Conservation (phyloP, 2,329 filamentous ascomycete genomes). For the Aaosphaeria arxii region DNA sequence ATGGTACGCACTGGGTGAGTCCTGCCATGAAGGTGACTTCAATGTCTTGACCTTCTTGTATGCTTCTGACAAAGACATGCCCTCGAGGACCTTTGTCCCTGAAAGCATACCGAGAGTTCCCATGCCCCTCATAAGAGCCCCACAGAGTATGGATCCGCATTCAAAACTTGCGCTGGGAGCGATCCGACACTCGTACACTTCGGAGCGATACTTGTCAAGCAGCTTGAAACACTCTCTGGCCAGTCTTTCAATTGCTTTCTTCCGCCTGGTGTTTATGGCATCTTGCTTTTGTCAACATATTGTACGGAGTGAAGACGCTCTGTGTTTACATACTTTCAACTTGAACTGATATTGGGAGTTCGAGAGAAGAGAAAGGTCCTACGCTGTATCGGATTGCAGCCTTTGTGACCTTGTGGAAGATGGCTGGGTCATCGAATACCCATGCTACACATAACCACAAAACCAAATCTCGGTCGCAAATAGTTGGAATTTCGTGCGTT, state of each 20-base stretch:
- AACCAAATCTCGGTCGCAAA: constrained; percentile 14
- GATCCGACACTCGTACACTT: not conserved
- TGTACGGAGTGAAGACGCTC: not conserved
- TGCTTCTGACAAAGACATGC: constrained; percentile 5
- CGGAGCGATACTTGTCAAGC: constrained; percentile 1
- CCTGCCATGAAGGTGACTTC: not conserved
- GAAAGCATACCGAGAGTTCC: not conserved
- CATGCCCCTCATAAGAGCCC: constrained; percentile 15
- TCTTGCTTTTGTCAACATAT: constrained; percentile 3
- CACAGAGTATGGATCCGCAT: constrained; percentile 14
- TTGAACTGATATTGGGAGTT: constrained; percentile 6
- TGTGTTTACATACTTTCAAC: constrained; percentile 3
- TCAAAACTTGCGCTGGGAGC: not conserved
- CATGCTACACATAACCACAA: constrained; percentile 20
- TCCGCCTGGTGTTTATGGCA: constrained; percentile 5
- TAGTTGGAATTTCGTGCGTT: constrained; percentile 2
- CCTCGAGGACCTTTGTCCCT: constrained; percentile 6
- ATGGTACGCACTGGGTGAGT: not conserved
- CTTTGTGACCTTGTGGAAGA: constrained; percentile 9
- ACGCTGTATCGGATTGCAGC: constrained; percentile 3
- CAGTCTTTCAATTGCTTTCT: constrained; percentile 3
- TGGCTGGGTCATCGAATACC: constrained; percentile 11
- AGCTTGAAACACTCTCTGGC: constrained; percentile 2
- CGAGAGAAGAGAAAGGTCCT: constrained; percentile 4
- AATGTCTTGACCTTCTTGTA: not conserved